Evolutionary conservation across 352 stramenopile genomes (phyloP).

Genomic region (Phytophthora constricta): DNA sequence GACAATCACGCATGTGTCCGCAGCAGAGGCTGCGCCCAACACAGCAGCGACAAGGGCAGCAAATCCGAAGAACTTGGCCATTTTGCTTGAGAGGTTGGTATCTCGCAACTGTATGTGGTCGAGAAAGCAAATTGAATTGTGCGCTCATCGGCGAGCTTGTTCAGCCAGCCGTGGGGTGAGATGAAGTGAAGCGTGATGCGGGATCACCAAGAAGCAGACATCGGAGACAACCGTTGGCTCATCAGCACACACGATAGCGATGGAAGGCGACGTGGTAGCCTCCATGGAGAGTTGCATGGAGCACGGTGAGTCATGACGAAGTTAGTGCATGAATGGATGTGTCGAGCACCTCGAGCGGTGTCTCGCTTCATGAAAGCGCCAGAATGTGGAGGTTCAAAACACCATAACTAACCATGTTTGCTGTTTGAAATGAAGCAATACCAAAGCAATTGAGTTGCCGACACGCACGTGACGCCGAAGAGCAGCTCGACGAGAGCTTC

Average conservation of each 20-base stretch:
- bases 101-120: slow-evolving; percentile 18
- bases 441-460: too few species aligned
- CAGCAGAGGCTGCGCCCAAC: slow-evolving; percentile 23
- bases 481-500: slow-evolving; percentile 39
- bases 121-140: slow-evolving; percentile 38
- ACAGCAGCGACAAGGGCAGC: slow-evolving; percentile 7
- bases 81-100: slow-evolving; percentile 16
- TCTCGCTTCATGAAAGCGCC: background rate
- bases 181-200: background rate
- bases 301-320: background rate
- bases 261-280: slow-evolving; percentile 4
- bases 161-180: background rate
- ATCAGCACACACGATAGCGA: slow-evolving; percentile 15
- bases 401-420: too few species aligned
- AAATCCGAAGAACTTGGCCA: slow-evolving; percentile 33
- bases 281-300: background rate
- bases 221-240: slow-evolving; percentile 7
- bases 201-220: slow-evolving; percentile 13
- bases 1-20: slow-evolving; percentile 45
- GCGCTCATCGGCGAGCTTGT: too few species aligned
- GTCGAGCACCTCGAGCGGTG: background rate
- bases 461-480: slow-evolving; percentile 61
- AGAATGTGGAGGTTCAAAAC: background rate
- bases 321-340: background rate
- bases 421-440: too few species aligned